These are phyloP conservation scores for Bipolaris bicolor DNA, from an alignment of 2,329 filamentous ascomycete species.

Conservation along the genomic window DNA sequence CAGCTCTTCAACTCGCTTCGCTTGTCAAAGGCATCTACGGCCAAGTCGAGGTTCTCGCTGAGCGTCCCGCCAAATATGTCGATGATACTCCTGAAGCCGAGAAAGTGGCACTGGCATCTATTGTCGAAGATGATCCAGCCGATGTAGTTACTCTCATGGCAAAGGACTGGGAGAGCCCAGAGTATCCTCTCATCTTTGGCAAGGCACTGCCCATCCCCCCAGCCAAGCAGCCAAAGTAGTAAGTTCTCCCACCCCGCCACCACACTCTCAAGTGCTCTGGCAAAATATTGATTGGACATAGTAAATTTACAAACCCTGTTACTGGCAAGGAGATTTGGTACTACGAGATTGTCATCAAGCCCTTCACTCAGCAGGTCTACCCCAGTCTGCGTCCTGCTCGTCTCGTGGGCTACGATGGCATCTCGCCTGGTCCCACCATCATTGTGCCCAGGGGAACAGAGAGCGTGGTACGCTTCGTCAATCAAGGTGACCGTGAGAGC, in stretches of 20 bases:
- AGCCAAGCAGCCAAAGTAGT: background rate
- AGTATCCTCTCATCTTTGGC: background rate
- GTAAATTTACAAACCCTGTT: background rate
- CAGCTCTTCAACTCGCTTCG: background rate
- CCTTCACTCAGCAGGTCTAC: conserved; percentile 54
- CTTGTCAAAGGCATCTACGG: background rate
- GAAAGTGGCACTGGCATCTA: background rate
- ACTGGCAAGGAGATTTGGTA: conserved; percentile 53
- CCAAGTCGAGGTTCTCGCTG: background rate
- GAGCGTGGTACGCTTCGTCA: conserved; percentile 62
- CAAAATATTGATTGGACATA: background rate
- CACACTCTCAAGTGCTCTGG: background rate
- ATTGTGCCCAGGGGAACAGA: conserved; percentile 57
- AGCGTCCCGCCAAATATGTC: background rate
- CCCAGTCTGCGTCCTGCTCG: conserved; percentile 50
- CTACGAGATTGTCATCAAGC: conserved; percentile 55
- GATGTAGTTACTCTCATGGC: background rate
- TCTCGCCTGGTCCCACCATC: conserved; percentile 62
- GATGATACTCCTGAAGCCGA: background rate
- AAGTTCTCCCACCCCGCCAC: conserved; percentile 9
- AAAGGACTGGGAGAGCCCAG: background rate
- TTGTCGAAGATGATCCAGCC: background rate
- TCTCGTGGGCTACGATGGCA: conserved; percentile 62
- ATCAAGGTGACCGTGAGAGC: conserved; percentile 55
- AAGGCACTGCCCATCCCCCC: background rate